Conservation (phyloP, 1,284 basidiomycete genomes). For the Moesziomyces antarcticus region DNA sequence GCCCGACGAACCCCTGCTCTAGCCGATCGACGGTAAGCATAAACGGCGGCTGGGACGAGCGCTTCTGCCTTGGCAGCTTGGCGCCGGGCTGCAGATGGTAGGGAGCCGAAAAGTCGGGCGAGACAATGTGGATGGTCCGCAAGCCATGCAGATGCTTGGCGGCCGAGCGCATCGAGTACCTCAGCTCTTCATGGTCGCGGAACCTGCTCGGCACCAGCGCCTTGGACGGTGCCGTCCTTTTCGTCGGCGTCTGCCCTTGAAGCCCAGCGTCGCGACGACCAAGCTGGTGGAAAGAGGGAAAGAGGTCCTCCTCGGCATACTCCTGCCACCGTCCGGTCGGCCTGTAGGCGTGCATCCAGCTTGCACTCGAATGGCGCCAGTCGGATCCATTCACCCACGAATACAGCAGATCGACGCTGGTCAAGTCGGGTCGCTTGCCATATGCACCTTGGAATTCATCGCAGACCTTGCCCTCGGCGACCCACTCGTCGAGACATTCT, state of each 20-base stretch:
- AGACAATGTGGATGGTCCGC: slow-evolving; percentile 45
- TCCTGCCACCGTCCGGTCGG: slow-evolving; percentile 35
- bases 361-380: slow-evolving; percentile 31
- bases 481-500: slow-evolving; percentile 33
- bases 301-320: slow-evolving; percentile 37
- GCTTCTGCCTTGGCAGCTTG: not conserved
- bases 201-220: slow-evolving; percentile 35
- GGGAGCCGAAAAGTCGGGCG: slow-evolving; percentile 51
- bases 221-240: slow-evolving; percentile 9
- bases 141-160: slow-evolving; percentile 41
- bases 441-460: slow-evolving; percentile 20
- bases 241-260: not conserved
- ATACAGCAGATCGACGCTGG: slow-evolving; percentile 37
- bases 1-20: slow-evolving; percentile 24
- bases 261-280: not conserved
- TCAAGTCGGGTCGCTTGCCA: slow-evolving; percentile 13
- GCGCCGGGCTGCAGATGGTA: slow-evolving; percentile 39
- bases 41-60: slow-evolving; percentile 10
- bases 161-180: slow-evolving; percentile 42
- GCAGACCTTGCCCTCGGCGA: slow-evolving; percentile 24
- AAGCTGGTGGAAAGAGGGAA: slow-evolving; percentile 12
- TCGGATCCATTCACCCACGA: slow-evolving; percentile 54
- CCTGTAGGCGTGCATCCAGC: slow-evolving; percentile 41
- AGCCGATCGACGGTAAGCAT: slow-evolving; percentile 18
- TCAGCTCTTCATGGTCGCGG: slow-evolving; percentile 53